Base-by-base conservation (phyloP, 345 rosid genomes). In the Acer saccharum region DNA sequence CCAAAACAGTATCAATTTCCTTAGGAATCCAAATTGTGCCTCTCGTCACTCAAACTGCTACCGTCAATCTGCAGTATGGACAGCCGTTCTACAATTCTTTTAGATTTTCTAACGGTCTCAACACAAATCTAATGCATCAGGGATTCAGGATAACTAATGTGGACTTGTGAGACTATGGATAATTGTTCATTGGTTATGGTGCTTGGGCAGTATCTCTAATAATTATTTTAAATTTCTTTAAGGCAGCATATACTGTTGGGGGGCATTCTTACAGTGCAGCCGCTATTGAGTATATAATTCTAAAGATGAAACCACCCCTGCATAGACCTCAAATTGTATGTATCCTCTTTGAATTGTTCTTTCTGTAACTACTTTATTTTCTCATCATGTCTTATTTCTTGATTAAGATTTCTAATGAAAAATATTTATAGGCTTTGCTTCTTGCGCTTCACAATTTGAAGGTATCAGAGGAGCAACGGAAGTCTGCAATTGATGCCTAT, bases 181-280 rank as follows among this genome's bases (percentile, higher is more conserved):
- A 2, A 21, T 65, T 10, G 18, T 25, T 65, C 18, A 25, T 32
- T 65, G 68, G 68, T 65, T 43, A 7, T 43, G 46, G 46, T 43
- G 46, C 46, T 43, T 65, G 62, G 10, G 10, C 10, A 8, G 23
- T 57, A 57, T 18, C 64, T 21, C 25, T 4, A 9, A 21, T 20
- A n/a, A 20, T 60, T 8, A 2, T 4, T 13, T 77, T 41, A 1
- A 43, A 43, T 43, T 78, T 79, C 43, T 73, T 71, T 41, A 86
- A 95, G 99, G 99, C 93, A 68, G 93, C 99, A 29, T 95, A 95
- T 77, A 92, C 97, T 23, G 94, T 95, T 39, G 98, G 98, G 25
- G 98, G 99, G 35, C 92, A 90, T 84, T 93, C 96, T 67, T 93
- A 89, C 79, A 93, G 86, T 39, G 99, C 97, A 64, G 90, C 89